Evolutionary conservation across 2,329 filamentous ascomycete genomes (phyloP), one percentile per base, ranked within the genome.

Genomic region (Diplodia mutila): DNA sequence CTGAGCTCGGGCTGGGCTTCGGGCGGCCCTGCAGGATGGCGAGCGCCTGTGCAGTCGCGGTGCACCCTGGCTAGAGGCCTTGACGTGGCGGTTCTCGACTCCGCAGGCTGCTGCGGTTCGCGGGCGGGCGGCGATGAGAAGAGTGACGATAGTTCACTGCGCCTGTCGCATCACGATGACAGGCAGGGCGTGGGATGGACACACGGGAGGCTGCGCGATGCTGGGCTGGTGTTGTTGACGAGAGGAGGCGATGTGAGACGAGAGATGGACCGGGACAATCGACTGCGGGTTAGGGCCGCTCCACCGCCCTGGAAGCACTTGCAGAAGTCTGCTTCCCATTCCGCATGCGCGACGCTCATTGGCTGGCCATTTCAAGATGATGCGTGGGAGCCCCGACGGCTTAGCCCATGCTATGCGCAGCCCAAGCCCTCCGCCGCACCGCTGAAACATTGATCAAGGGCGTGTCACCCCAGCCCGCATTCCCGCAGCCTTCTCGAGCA

Each of bases 291-390:
- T 54, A 65, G 63, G 63, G 63, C 63, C 63, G 37, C 42, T 46
- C 53, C 63, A 65, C 59, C 59, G 59, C 59, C 59, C 59, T 51
- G 59, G 59, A 61, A 61, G 59, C 59, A 51, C 59, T 51, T 63
- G 59, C 59, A 63, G 59, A 61, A 61, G 57, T 21, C 57, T 61
- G 37, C 46, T 51, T 46, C 59, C 59, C 59, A 63, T 63, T 63
- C 59, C 59, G 59, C 46, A 63, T 51, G 59, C 42, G 27, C n/a
- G 16, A 32, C 18, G 21, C 63, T 71, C 68, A 73, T 73, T 74
- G 71, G 73, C 55, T 61, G 57, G 9, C 16, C 2, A 27, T 64
- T 72, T 73, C 63, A 70, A 72, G 70, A 69, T 72, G 57, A 57
- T 63, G 59, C 59, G 59, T 63, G 59, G 25, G 59, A 51, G 59